Percentiles rank a stretch among this genome's conserved stretches.
These are phyloP conservation scores for Sanghuangporus weigelae DNA, from an alignment of 1,284 basidiomycete species.

Conservation along the genomic window DNA sequence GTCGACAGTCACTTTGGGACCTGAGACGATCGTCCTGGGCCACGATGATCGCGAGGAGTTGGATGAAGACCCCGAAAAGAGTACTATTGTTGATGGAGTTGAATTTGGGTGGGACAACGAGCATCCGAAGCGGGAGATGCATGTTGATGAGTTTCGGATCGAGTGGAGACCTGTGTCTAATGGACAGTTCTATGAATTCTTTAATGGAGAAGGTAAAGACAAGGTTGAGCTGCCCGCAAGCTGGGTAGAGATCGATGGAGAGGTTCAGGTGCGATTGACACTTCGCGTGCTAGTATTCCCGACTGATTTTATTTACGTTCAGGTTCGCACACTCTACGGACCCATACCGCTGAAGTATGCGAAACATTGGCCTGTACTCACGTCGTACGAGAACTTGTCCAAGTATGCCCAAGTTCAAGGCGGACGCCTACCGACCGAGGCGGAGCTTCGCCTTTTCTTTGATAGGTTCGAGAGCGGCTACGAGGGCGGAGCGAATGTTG, in stretches of 20 bases:
- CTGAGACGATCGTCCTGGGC: constrained; percentile 63
- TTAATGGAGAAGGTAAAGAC: constrained; percentile 31
- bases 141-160: constrained; percentile 64
- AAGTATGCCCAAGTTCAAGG: constrained; percentile 81
- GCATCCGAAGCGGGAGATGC: constrained; percentile 58
- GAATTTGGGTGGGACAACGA: constrained; percentile 98
- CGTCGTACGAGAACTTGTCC: constrained; percentile 75
- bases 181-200: constrained; percentile 66
- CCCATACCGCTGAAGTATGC: constrained; percentile 75
- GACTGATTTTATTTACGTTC: background rate
- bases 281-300: background rate
- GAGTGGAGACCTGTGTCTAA: constrained; percentile 87
- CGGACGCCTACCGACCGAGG: constrained; percentile 87
- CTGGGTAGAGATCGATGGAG: constrained; percentile 55
- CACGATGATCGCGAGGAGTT: constrained; percentile 80
- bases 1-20: constrained; percentile 52
- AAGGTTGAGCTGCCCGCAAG: constrained; percentile 55
- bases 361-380: constrained; percentile 82
- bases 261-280: constrained; percentile 37
- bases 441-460: constrained; percentile 79
- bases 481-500: constrained; percentile 75
- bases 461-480: constrained; percentile 65
- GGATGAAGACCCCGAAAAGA: constrained; percentile 41
- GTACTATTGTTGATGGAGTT: constrained; percentile 28
- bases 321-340: constrained; percentile 86